Evolutionary conservation across 2,329 filamentous ascomycete genomes (phyloP).

Genomic region (Claviceps monticola): DNA sequence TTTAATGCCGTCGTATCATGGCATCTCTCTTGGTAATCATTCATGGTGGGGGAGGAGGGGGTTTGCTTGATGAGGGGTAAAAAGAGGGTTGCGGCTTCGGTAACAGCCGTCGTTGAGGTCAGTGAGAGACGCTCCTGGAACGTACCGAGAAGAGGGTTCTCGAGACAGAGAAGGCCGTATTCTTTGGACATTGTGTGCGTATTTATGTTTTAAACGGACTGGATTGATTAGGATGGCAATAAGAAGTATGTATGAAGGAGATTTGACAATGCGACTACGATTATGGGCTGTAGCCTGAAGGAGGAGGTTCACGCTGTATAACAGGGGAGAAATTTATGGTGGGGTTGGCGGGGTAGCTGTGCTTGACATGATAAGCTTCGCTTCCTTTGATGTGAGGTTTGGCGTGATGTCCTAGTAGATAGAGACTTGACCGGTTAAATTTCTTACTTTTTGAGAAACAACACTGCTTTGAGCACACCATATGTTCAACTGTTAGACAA

Average conservation of each 20-base stretch:
- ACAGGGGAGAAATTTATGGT: background rate
- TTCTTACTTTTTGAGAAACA: no score
- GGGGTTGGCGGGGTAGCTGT: constrained; percentile 1
- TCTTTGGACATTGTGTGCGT: constrained; percentile 54
- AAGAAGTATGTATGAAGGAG: background rate
- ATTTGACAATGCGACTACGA: background rate
- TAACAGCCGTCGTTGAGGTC: background rate
- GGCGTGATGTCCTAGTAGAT: no score
- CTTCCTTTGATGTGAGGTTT: no score
- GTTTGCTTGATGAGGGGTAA: background rate
- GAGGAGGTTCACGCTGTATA: constrained; percentile 11
- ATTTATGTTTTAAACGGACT: background rate
- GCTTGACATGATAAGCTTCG: background rate
- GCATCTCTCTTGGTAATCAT: background rate
- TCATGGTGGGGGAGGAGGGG: background rate
- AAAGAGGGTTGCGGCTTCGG: background rate
- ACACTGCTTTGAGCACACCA: no score
- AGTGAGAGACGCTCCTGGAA: constrained; percentile 7
- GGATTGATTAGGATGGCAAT: background rate
- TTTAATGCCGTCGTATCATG: background rate
- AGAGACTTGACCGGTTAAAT: no score
- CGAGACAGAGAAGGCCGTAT: constrained; percentile 81
- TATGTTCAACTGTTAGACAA: no score
- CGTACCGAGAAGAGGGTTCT: constrained; percentile 92
- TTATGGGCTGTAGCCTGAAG: background rate